These are phyloP conservation scores for Camellia lanceoleosa DNA, from an alignment of 148 eudicot genomes.

Conservation along the genomic window DNA sequence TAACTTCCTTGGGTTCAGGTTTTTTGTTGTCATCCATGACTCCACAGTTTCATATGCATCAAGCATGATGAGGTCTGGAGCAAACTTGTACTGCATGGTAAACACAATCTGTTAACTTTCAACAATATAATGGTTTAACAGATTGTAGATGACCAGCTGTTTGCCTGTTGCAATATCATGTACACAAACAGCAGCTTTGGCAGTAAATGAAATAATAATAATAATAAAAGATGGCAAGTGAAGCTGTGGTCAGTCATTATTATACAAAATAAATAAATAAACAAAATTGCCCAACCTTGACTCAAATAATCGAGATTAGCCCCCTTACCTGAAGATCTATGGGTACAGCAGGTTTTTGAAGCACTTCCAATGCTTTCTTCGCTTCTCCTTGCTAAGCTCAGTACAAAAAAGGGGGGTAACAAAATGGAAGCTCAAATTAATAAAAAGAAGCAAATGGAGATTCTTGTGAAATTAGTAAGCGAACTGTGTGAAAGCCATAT, in stretches of 20 bases:
- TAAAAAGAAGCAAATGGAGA: not conserved
- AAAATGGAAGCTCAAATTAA: not conserved
- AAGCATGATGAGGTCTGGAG: conserved; percentile 97
- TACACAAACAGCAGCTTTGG: not conserved
- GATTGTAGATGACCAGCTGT: not conserved
- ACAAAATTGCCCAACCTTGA: conserved; percentile 3
- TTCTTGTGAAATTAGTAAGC: not conserved
- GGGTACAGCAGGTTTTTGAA: conserved; percentile 80
- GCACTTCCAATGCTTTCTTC: conserved; percentile 87
- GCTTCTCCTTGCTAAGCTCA: conserved; percentile 90
- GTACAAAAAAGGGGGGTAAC: not conserved
- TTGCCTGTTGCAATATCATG: not conserved
- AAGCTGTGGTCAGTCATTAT: not conserved
- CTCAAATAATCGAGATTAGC: conserved; percentile 5
- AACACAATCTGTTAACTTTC: conserved; percentile 7
- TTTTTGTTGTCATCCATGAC: conserved; percentile 87
- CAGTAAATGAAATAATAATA: not conserved
- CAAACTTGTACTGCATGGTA: conserved; percentile 84
- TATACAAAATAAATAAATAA: not conserved
- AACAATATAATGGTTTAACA: not conserved
- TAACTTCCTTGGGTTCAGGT: conserved; percentile 86
- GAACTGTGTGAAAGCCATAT: not conserved
- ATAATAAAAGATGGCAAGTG: not conserved
- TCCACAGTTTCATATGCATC: conserved; percentile 99
- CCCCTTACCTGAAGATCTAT: conserved; percentile 71